Evolutionary conservation across 1,139 yeast genomes (phyloP), one percentile per base, ranked within the genome.

Genomic region (Hansenula lynferdii): DNA sequence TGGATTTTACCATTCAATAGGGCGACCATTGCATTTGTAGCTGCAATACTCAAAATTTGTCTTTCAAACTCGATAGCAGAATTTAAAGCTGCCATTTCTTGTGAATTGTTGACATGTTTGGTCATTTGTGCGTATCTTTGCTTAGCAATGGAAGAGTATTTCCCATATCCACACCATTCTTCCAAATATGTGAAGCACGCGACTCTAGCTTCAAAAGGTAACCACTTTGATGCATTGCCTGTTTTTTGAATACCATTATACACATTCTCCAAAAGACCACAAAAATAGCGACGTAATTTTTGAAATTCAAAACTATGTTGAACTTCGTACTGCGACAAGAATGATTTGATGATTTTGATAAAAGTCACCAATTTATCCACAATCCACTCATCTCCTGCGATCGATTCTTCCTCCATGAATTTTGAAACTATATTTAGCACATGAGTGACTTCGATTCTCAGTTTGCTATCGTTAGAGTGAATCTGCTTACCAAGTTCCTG

Each of bases 151-250:
- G 69, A 63, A 18, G 75, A 69, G 26, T 77, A 69, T 37, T 76
- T 82, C 1, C 97, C 97, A 57, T 77, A 79, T 0, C 95, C 95
- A 60, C 96, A 87, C 99, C 99, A 94, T 55, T 86, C 96, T 48
- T 85, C 89, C 44, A 92, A 66, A 53, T 77, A 82, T 35, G 80
- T 77, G 61, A 87, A 89, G 49, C 94, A 84, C 1, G 89, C 84
- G 20, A 85, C 79, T 42, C 97, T 69, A 9, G 92, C 94, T 51
- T 83, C 90, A 57, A 89, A 89, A 1, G 95, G 92, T 19, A 90
- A 65, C 77, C 92, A 78, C 34, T 67, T 67, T 8, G 51, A 34
- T 7, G 75, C 62, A 27, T 66, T 66, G 4, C 54, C 53, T 39
- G 65, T 50, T 44, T 60, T 47, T 49, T 65, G 62, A 36, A 78